Evolutionary conservation across 2,329 filamentous ascomycete genomes (phyloP), one percentile per base, ranked within the genome.

Genomic region (Waltergamsia citrina): DNA sequence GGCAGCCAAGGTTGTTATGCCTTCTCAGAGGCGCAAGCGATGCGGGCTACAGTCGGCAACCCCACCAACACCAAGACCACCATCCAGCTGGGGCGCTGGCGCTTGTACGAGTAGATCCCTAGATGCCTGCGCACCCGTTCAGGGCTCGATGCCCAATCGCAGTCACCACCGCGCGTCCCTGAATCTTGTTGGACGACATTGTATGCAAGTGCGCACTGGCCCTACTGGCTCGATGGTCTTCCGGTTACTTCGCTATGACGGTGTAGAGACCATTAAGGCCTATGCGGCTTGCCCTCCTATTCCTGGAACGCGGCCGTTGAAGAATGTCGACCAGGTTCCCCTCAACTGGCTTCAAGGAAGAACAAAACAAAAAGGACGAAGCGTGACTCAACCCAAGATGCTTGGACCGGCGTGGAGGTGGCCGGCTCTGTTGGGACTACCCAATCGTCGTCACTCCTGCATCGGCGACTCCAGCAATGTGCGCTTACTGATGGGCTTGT

Each of bases 61-160:
- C 34, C 28, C 34, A 36, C 34, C 27, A 16, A 31, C 28, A n/a
- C 14, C 28, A 24, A 24, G 22, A 8, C 22, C 8, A n/a, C 29
- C 29, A 14, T n/a, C 20, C 28, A 18, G 20, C 19, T 18, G 23
- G 29, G 29, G 29, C 34, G 29, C 29, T 26, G 23, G 29, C 28
- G 26, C 26, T 28, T 28, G 26, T 28, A 14, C 15, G 6, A n/a
- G 15, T 31, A 14, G 18, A 25, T 18, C 32, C 11, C 11, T 38
- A 40, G 35, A 36, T 32, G 43, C 40, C 46, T 47, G 42, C 41
- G 45, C 49, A 49, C 47, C 41, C 34, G 40, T 34, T 43, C 42
- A 39, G 56, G 56, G 46, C 43, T 43, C 32, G 46, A 42, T 45
- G 45, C 51, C 58, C 59, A 62, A 62, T 62, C 41, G 48, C 17